Evolutionary conservation across 495 filamentous ascomycete genomes (phyloP).

Genomic region (Daldinia childiae): DNA sequence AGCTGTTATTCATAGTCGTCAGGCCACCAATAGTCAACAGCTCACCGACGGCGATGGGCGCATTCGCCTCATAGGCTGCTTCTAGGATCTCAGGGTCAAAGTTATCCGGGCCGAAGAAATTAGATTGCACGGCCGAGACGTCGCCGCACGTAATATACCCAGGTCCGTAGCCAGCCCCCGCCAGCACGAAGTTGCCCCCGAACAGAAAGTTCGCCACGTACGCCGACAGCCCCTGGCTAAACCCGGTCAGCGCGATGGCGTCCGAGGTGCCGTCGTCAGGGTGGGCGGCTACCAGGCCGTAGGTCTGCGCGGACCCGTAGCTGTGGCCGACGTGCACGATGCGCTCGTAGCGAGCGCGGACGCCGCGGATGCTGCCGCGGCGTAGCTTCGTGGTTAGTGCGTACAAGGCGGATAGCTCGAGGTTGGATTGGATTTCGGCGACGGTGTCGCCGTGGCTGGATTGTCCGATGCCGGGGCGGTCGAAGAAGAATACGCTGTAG

Average conservation of each 20-base stretch:
- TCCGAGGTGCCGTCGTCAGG: background rate
- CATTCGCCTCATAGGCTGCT: background rate
- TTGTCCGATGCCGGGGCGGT: background rate
- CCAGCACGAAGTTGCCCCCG: background rate
- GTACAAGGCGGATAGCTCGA: background rate
- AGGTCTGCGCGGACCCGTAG: background rate
- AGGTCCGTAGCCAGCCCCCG: background rate
- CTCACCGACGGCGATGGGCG: background rate
- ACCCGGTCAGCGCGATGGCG: background rate
- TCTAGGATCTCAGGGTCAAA: background rate
- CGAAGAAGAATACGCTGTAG: slow-evolving; percentile 56
- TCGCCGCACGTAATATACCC: background rate
- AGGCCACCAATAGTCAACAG: background rate
- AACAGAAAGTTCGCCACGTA: background rate
- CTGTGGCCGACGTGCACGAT: background rate
- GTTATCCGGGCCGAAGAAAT: background rate
- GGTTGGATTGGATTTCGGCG: background rate
- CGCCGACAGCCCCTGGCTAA: background rate
- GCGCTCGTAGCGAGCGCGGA: background rate
- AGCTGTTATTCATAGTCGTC: background rate
- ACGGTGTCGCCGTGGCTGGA: background rate
- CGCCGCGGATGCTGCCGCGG: background rate
- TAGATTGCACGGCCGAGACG: background rate
- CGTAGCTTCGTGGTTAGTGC: background rate
- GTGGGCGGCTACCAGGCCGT: background rate